Base-by-base conservation (phyloP, 176 grass and related monocot species). In the Cenchrus americanus region DNA sequence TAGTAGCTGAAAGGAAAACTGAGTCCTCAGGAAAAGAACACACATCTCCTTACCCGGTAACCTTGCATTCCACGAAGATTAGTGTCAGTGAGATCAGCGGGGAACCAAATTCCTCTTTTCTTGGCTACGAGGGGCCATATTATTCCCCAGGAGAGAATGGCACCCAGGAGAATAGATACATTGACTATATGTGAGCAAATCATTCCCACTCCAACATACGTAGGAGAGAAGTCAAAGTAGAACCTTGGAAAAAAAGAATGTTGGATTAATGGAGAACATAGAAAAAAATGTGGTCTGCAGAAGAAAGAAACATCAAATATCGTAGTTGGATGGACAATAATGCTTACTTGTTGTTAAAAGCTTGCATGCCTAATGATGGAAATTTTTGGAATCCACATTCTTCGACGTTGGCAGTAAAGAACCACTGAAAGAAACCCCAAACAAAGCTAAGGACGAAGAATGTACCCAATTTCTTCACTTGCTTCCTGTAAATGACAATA, bases 361-460 rank as follows among this genome's bases (percentile, higher is more conserved):
- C 85, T 77, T 91, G 77, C n/a, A 91, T 14, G 24, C 89, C 89
- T 59, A 91, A 26, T 13, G 81, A 84, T 71, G 89, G 89, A 59
- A 87, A 91, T 41, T 79, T 34, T 40, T 54, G 47, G 77, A 91
- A 87, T 72, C 89, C 89, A 5, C 89, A 91, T 42, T 14, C 51
- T 64, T 90, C 66, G 15, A 62, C 2, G 0, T 71, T 86, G 62
- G 81, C 87, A 41, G 87, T 93, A 81, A 75, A 93, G 85, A 93
- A 93, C 91, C 91, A 90, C 66, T 93, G 87, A 48, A 93, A 90
- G 77, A 93, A 93, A 13, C 81, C 91, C 91, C 91, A 93, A 17
- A 87, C 37, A 60, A 93, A 93, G 51, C 91, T 93, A 19, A 70
- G 43, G 19, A 57, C 47, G 2, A 91, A 87, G 55, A 84, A 91